Evolutionary conservation across 257 asterid genomes (phyloP).

Genomic region (Nicotiana tabacum): DNA sequence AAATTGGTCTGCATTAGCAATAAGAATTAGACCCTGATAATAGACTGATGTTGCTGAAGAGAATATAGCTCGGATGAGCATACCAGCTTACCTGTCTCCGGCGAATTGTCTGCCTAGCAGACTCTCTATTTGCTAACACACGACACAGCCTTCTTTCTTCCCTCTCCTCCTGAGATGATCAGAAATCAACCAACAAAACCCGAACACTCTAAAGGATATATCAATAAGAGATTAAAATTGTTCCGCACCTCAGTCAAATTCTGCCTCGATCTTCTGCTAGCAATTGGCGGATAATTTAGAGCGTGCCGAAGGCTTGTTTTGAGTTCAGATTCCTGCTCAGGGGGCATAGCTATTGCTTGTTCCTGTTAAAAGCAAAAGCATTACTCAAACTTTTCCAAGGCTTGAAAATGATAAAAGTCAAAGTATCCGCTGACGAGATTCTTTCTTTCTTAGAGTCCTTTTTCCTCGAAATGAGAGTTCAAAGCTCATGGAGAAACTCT

Average conservation of each 20-base stretch:
- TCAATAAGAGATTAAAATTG: background rate
- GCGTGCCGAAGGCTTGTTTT: conserved; percentile 17
- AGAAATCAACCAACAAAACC: background rate
- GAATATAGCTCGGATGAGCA: background rate
- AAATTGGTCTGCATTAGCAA: background rate
- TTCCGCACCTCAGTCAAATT: conserved; percentile 43
- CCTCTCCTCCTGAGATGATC: conserved; percentile 50
- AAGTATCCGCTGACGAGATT: background rate
- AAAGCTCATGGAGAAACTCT: background rate
- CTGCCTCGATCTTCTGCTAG: conserved; percentile 31
- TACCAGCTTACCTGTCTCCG: conserved; percentile 62
- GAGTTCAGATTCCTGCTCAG: conserved; percentile 13
- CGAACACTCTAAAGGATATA: background rate
- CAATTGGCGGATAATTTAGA: conserved; percentile 13
- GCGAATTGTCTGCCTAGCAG: conserved; percentile 84
- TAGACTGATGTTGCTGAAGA: background rate
- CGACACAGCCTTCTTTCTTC: conserved; percentile 58
- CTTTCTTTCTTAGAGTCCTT: background rate
- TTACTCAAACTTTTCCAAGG: conserved; percentile 12
- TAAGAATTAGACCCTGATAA: background rate
- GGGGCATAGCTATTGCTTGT: conserved; percentile 6
- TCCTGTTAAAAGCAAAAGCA: conserved; percentile 32
- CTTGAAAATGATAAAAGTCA: background rate
- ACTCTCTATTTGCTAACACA: conserved; percentile 78
- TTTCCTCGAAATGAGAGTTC: conserved; percentile 12